phyloP scores from a whole-genome alignment of 345 rosid genomes.

The Eutrema yunnanense region DNA sequence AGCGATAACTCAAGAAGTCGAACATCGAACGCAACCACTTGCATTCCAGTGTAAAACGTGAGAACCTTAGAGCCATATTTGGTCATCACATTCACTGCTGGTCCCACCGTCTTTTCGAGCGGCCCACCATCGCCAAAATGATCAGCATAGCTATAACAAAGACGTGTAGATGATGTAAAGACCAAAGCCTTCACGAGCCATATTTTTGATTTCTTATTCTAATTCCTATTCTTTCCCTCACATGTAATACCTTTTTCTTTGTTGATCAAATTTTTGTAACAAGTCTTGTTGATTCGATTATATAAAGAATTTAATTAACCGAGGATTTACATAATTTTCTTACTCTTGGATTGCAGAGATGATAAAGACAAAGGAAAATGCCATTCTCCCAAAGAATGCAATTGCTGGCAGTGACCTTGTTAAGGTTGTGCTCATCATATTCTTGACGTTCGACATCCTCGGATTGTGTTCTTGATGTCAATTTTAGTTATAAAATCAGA shows the following conservation, averaged over 20 bases:
- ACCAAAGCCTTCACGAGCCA: neutral
- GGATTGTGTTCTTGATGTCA: neutral
- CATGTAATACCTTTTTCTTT: too few relatives aligned
- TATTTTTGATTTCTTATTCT: too few relatives aligned
- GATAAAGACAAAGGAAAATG: constrained; percentile 26
- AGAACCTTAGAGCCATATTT: constrained; percentile 27
- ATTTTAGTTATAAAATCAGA: neutral
- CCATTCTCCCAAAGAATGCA: constrained; percentile 28
- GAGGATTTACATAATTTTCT: neutral
- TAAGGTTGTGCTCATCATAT: constrained; percentile 4
- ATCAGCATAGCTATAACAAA: constrained; percentile 19
- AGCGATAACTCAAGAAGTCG: constrained; percentile 21
- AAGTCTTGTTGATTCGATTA: neutral
- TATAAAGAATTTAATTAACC: neutral
- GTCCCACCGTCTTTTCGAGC: constrained; percentile 21
- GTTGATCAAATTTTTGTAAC: neutral
- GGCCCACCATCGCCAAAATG: constrained; percentile 32
- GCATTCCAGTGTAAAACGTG: constrained; percentile 29
- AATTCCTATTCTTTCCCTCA: too few relatives aligned
- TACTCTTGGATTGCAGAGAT: constrained; percentile 30
- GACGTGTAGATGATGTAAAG: neutral
- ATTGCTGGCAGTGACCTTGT: constrained; percentile 30
- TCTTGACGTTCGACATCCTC: constrained; percentile 9
- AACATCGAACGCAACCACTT: constrained; percentile 28
- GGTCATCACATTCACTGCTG: constrained; percentile 19